A percentile compares a stretch with the other conserved stretches of the same genome.
phyloP scores from a whole-genome alignment of 2,329 filamentous ascomycete species.

The Neurospora sp. region DNA sequence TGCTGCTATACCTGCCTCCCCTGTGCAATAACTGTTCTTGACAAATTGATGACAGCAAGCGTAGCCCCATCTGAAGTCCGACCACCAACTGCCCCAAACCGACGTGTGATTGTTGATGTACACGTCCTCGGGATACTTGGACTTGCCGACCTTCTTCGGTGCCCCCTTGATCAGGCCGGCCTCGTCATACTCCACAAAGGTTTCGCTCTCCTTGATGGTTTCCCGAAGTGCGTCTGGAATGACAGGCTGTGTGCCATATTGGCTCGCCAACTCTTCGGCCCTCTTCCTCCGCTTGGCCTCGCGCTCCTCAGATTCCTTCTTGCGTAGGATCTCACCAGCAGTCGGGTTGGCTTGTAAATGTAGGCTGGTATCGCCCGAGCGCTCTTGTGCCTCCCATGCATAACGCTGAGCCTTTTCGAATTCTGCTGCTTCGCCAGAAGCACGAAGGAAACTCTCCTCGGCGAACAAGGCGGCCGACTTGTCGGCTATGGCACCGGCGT shows the following conservation, averaged over 20 bases:
- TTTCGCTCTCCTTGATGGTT: constrained; percentile 69
- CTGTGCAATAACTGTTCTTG: constrained; percentile 97
- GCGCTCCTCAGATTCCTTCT: constrained; percentile 66
- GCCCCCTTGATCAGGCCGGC: constrained; percentile 82
- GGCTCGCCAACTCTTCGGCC: constrained; percentile 37
- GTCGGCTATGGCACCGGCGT: constrained; percentile 70
- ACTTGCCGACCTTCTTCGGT: constrained; percentile 64
- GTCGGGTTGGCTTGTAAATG: constrained; percentile 97
- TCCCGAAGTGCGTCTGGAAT: constrained; percentile 53
- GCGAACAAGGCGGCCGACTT: constrained; percentile 74
- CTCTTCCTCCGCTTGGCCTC: constrained; percentile 59
- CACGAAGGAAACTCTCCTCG: constrained; percentile 84
- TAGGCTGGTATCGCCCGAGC: constrained; percentile 63
- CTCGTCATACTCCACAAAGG: constrained; percentile 91
- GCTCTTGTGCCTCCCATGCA: constrained; percentile 92
- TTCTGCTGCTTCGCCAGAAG: constrained; percentile 82
- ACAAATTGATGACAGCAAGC: constrained; percentile 86
- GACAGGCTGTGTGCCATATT: constrained; percentile 38
- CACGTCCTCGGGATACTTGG: constrained; percentile 86
- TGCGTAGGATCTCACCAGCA: constrained; percentile 73
- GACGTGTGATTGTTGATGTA: constrained; percentile 83
- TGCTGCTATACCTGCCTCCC: constrained; percentile 64
- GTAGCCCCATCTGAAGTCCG: constrained; percentile 90
- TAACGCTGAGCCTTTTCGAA: constrained; percentile 85
- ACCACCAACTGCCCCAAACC: constrained; percentile 98